These are phyloP conservation scores for Acanthamoeba castellanii DNA, from an alignment of 208 protist species.

Conservation along the genomic window DNA sequence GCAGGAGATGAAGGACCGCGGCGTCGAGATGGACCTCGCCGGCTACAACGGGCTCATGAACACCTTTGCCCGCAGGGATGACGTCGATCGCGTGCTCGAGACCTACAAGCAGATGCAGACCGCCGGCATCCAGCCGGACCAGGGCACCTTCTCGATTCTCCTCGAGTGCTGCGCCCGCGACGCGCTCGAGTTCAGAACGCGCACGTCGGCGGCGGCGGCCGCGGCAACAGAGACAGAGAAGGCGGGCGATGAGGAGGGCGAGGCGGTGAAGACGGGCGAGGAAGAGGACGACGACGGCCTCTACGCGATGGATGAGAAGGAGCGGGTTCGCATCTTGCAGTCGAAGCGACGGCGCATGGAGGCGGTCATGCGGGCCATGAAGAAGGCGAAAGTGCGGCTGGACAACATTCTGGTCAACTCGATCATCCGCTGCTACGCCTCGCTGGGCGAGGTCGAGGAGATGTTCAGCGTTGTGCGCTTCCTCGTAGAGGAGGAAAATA, in stretches of 20 bases:
- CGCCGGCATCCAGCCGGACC: not conserved
- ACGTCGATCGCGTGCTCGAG: slow-evolving; percentile 29
- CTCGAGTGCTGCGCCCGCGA: slow-evolving; percentile 30
- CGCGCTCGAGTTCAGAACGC: not conserved
- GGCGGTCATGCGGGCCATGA: slow-evolving; percentile 33
- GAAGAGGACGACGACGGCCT: not conserved
- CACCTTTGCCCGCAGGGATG: slow-evolving; percentile 5
- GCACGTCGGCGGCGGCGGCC: too few species aligned
- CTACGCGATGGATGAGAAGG: not conserved
- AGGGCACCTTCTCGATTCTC: slow-evolving; percentile 18
- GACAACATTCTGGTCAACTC: not conserved
- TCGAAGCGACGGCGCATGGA: slow-evolving; percentile 32
- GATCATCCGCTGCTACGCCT: slow-evolving; percentile 28
- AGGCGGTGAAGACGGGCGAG: not conserved
- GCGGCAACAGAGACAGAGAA: not conserved
- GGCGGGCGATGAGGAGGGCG: not conserved
- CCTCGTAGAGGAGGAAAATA: not conserved
- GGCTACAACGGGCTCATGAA: slow-evolving; percentile 53
- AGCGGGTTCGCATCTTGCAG: not conserved
- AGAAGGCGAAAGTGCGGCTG: not conserved
- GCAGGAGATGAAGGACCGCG: slow-evolving; percentile 25
- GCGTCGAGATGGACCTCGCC: slow-evolving; percentile 27
- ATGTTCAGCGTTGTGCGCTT: slow-evolving; percentile 53
- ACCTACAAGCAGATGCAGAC: slow-evolving; percentile 51
- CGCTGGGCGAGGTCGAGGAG: slow-evolving; percentile 34